Evolutionary conservation across 352 stramenopile genomes (phyloP), one percentile per base, ranked within the genome.

Genomic region (Phytophthora europaea): DNA sequence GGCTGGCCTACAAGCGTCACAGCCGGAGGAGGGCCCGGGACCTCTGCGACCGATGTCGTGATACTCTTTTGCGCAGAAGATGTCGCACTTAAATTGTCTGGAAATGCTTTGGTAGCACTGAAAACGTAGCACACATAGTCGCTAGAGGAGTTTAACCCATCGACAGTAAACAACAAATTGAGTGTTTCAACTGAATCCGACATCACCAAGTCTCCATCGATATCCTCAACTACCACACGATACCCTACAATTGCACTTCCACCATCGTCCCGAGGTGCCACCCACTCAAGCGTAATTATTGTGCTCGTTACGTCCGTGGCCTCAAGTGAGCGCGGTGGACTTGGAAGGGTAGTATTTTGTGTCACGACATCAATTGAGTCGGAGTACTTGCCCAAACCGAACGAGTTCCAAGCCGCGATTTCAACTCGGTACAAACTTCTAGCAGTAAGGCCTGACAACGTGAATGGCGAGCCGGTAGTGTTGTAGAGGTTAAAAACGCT

Each of bases 341-440:
- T 80, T 16, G 83, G 76, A 28, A 51, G 56, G 5, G 83, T 79
- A 4, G 74, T n/a, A 6, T 60, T 51, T 0, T 36, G 88, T 15
- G 85, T 93, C 15, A 60, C 60, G 0, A 78, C 69, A 3, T 71
- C 64, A 3, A 78, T 18, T 0, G 31, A 18, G 45, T 57, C 34
- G 0, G 80, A 77, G 45, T 80, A 91, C 16, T 73, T 38, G 1
- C 85, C 84, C 4, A 74, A 18, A 3, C 85, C 85, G 43, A 84
- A 88, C 6, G 2, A 4, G 53, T 85, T 93, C 83, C 82, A 91
- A 28, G 75, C 73, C 16, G 81, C 80, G 6, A 91, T 60, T 54
- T 88, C 59, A 4, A 88, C 51, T 33, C 26, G 36, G 53, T 88
- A 90, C 15, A 65, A 9, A 18, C 63, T 83, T 34, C n/a, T 33